A percentile compares a stretch with the other conserved stretches of the same genome.
Evolutionary conservation across 768 basidiomycete species (phyloP).

Genomic region (Lentinula aciculospora): DNA sequence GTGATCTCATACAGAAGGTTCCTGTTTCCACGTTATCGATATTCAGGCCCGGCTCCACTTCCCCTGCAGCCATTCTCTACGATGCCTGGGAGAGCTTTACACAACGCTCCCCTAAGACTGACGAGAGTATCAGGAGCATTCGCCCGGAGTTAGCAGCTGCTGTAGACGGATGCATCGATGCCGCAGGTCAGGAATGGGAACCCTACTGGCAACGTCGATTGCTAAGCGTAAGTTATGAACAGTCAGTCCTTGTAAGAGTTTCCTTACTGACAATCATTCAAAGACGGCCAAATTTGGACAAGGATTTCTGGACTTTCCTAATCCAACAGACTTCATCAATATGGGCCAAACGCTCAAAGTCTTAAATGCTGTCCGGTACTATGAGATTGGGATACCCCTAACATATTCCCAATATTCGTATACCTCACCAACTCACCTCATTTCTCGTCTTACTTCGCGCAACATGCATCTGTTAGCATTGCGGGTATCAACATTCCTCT

Average conservation of each 20-base stretch:
- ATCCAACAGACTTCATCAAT: conserved; percentile 86
- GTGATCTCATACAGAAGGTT: conserved; percentile 92
- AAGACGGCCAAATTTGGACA: conserved; percentile 97
- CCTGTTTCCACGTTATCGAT: conserved; percentile 84
- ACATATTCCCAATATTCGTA: conserved; percentile 89
- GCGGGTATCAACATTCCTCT: conserved; percentile 80
- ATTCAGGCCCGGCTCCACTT: conserved; percentile 89
- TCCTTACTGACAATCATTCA: neutral
- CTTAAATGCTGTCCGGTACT: conserved; percentile 86
- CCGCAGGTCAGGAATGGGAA: conserved; percentile 90
- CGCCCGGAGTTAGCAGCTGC: conserved; percentile 80
- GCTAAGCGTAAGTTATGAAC: conserved; percentile 57
- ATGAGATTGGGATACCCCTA: conserved; percentile 89
- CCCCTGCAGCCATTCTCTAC: conserved; percentile 86
- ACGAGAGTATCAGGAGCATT: conserved; percentile 87
- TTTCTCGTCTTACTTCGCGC: conserved; percentile 77
- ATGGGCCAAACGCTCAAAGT: conserved; percentile 94
- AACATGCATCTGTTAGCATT: conserved; percentile 91
- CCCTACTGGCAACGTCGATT: conserved; percentile 84
- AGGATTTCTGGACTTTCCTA: conserved; percentile 88
- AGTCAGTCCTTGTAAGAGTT: neutral
- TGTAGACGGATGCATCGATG: conserved; percentile 90
- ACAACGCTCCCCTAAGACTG: conserved; percentile 81
- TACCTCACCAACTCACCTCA: conserved; percentile 73
- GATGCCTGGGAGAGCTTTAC: conserved; percentile 91